phyloP scores from a whole-genome alignment of 768 basidiomycete genomes.

The Terana coerulea region DNA sequence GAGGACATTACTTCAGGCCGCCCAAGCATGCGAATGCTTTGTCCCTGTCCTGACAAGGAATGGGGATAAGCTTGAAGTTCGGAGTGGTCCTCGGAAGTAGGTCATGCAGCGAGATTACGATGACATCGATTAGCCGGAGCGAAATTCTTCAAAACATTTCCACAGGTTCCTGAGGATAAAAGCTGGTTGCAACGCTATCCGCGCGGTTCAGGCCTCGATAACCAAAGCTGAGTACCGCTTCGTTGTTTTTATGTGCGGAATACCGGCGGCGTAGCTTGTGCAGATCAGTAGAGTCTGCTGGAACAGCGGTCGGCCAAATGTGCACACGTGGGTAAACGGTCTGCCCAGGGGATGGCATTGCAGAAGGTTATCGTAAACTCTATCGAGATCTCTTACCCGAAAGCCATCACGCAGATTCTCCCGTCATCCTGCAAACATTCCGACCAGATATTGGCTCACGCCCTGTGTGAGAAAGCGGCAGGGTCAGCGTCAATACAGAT shows the following conservation, averaged over 20 bases:
- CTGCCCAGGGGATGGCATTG: conserved; percentile 8
- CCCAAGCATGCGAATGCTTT: not conserved
- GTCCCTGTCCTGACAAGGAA: not conserved
- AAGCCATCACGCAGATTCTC: conserved; percentile 12
- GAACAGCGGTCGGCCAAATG: conserved; percentile 1
- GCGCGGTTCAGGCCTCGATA: too few species aligned
- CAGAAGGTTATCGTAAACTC: conserved; percentile 36
- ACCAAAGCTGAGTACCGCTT: too few species aligned
- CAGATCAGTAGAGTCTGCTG: conserved; percentile 2
- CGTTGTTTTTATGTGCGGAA: too few species aligned
- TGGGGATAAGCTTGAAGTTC: conserved; percentile 6
- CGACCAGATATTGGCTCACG: conserved; percentile 92
- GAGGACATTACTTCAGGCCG: too few species aligned
- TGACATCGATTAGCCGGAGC: conserved; percentile 14
- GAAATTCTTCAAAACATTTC: conserved; percentile 1
- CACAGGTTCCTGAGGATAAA: too few species aligned
- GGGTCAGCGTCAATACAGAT: conserved; percentile 4
- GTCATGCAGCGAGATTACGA: conserved; percentile 8
- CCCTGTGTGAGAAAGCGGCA: conserved; percentile 39
- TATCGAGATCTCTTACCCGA: conserved; percentile 27
- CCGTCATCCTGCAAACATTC: conserved; percentile 79
- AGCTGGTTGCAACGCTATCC: too few species aligned
- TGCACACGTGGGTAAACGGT: conserved; percentile 12
- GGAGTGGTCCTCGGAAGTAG: not conserved
- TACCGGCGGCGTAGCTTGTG: not conserved